Conservation (phyloP, 1,284 basidiomycete genomes). For the Jaminaea rosea region DNA sequence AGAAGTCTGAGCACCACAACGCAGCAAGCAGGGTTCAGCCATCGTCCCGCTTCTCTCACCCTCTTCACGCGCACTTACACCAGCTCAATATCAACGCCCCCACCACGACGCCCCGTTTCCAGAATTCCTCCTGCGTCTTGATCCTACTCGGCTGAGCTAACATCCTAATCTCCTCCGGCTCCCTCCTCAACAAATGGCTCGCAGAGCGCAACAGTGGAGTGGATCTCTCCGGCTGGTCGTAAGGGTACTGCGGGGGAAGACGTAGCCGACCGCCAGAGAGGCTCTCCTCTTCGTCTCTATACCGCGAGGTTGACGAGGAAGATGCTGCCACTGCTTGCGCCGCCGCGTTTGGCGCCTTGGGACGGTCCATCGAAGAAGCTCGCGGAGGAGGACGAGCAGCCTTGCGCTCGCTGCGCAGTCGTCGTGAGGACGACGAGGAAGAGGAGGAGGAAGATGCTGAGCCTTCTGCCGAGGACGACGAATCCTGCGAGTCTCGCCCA, state of each 20-base stretch:
- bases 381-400: too few species aligned
- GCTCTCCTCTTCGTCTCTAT: neutral
- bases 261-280: neutral
- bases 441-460: too few species aligned
- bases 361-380: too few species aligned
- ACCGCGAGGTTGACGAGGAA: neutral
- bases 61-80: conserved; percentile 15
- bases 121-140: conserved; percentile 11
- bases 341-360: neutral
- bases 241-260: neutral
- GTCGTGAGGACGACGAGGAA: too few species aligned
- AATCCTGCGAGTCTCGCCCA: too few species aligned
- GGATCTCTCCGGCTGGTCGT: neutral
- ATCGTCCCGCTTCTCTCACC: neutral
- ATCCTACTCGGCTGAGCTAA: neutral
- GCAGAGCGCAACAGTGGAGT: too few species aligned
- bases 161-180: neutral
- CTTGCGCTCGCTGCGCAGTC: too few species aligned
- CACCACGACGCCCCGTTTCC: conserved; percentile 23
- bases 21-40: neutral
- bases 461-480: too few species aligned
- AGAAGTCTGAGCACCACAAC: neutral
- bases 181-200: too few species aligned
- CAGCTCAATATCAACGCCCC: conserved; percentile 28
- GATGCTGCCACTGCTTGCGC: neutral